These are phyloP conservation scores for Niveomyces coronatus DNA, from an alignment of 2,329 filamentous ascomycete species.

Conservation along the genomic window DNA sequence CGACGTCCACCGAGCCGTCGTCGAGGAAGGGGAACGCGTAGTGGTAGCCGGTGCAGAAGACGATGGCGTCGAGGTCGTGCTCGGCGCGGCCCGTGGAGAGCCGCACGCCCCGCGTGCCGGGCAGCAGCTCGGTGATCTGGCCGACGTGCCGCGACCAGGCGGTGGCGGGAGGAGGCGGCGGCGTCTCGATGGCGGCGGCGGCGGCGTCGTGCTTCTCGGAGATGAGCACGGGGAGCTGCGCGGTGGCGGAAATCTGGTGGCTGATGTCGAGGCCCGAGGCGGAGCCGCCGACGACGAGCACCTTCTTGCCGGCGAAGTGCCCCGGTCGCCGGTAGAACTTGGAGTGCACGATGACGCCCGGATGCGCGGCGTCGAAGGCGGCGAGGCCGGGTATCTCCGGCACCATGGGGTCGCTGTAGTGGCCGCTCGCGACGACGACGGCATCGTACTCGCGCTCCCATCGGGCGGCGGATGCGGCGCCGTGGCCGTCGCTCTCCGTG, in stretches of 20 bases:
- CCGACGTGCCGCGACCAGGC: conserved; percentile 25
- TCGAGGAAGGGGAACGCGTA: conserved; percentile 66
- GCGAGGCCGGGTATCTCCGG: conserved; percentile 46
- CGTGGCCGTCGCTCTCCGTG: too few species aligned
- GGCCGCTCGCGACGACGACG: conserved; percentile 51
- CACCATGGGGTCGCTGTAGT: conserved; percentile 50
- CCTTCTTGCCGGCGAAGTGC: conserved; percentile 34
- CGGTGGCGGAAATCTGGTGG: conserved; percentile 47
- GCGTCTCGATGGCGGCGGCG: conserved; percentile 16
- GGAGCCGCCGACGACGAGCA: conserved; percentile 58
- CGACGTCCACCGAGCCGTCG: conserved; percentile 32
- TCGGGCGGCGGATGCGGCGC: conserved; percentile 14
- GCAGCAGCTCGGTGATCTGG: conserved; percentile 36
- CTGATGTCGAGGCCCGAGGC: conserved; percentile 64
- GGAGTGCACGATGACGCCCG: conserved; percentile 47
- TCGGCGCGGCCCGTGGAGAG: conserved; percentile 56
- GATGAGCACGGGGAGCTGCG: conserved; percentile 43
- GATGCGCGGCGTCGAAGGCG: conserved; percentile 39
- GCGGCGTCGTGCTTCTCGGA: conserved; percentile 33
- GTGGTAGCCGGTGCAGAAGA: conserved; percentile 83
- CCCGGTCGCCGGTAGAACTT: conserved; percentile 51
- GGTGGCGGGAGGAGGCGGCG: conserved; percentile 17
- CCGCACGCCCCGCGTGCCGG: conserved; percentile 38
- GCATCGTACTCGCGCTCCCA: too few species aligned
- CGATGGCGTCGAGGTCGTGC: conserved; percentile 54